Base-by-base conservation (phyloP, 306 rosid genomes). In the Quercus mongolica region DNA sequence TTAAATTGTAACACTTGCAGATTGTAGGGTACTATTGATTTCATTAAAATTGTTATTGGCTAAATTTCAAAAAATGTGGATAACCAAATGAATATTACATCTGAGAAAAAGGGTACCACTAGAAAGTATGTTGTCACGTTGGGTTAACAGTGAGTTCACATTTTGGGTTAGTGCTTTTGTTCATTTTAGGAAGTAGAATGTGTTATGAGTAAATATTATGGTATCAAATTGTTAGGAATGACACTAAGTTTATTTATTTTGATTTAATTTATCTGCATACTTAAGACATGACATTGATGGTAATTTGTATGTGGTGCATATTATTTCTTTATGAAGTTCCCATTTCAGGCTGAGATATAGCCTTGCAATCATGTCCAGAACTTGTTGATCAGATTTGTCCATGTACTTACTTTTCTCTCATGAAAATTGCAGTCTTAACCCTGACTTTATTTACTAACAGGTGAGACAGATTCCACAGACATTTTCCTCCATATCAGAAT, bases 381-480 rank as follows among this genome's bases (percentile, higher is more conserved):
- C 46, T 6, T 30, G 5, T 64, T 12, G 35, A 63, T 26, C 69
- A 63, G 11, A 58, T 1, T 20, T 20, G 64, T 21, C 9, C 38
- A 15, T 63, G 23, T 14, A 28, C 20, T 30, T 1, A 4, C 19
- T 21, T 14, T 33, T 17, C 38, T 8, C 72, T 12, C 19, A 19
- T 30, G 6, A 9, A 65, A 28, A 35, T 31, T 9, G 38, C 51
- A 28, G 2, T 12, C 54, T 35, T 3, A 9, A 19, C 14, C 15
- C 13, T 65, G 46, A 67, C 2, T 20, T 20, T 67, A 73, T 38
- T 38, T 57, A 0, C 18, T 49, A 33, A 4, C 82, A 92, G 94
- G 90, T 90, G 63, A 58, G 8, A 2, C 82, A 64, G 65, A 90
- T 92, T 57, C 94, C 92, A 46, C 6, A 23, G 20, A 81, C 71